Evolutionary conservation across 192 early-diverging fungal genomes (phyloP).

Genomic region (Bifiguratus adelaidae): DNA sequence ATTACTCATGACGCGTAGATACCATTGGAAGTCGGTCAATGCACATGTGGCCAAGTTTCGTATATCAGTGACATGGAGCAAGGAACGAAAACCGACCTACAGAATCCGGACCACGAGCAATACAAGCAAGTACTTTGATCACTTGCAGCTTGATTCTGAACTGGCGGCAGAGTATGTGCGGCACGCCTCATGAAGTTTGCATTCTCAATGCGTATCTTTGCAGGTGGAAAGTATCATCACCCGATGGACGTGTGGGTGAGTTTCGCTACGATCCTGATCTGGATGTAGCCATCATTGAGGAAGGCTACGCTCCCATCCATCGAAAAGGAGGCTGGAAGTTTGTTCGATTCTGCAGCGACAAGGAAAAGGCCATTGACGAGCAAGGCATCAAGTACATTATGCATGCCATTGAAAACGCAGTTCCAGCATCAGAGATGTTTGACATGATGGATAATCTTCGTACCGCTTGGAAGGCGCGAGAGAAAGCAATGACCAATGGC

Average conservation of each 20-base stretch:
- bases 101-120: conserved; percentile 25
- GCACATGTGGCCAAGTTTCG: conserved; percentile 39
- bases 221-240: conserved; percentile 35
- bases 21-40: conserved; percentile 53
- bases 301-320: conserved; percentile 28
- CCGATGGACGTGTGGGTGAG: conserved; percentile 35
- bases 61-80: conserved; percentile 34
- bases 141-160: conserved; percentile 33
- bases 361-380: conserved; percentile 44
- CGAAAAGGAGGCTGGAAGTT: conserved; percentile 44
- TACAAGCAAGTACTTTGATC: conserved; percentile 35
- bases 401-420: conserved; percentile 28
- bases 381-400: conserved; percentile 26
- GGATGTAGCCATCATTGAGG: conserved; percentile 36
- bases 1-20: conserved; percentile 15
- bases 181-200: too few species aligned
- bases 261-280: conserved; percentile 42
- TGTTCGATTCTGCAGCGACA: conserved; percentile 47
- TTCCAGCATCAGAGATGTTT: conserved; percentile 31
- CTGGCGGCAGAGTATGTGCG: conserved; percentile 24
- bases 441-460: conserved; percentile 18
- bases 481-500: conserved; percentile 2
- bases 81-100: conserved; percentile 37
- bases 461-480: conserved; percentile 26
- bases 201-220: too few species aligned